Percentiles rank a stretch among this genome's conserved stretches.
Conservation (phyloP, 495 filamentous ascomycete genomes). For the Schizothecium vesticola region DNA sequence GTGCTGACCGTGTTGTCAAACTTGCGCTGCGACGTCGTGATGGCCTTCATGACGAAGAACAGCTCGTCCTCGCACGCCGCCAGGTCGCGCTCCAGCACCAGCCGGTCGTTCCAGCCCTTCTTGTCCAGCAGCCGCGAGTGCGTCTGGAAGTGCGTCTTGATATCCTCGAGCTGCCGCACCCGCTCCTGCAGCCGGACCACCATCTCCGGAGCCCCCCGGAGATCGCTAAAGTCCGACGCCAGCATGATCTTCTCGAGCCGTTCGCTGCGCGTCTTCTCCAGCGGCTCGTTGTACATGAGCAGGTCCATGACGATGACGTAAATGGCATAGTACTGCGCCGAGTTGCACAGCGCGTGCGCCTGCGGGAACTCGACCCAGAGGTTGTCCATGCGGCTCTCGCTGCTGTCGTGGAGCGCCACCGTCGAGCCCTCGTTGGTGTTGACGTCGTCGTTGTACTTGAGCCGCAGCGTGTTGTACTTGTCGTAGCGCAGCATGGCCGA, state of each 20-base stretch:
- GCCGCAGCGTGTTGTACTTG: conserved; percentile 93
- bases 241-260: conserved; percentile 97
- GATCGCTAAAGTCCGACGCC: conserved; percentile 97
- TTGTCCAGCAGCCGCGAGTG: conserved; percentile 83
- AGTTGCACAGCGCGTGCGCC: conserved; percentile 88
- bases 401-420: conserved; percentile 42
- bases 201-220: conserved; percentile 90
- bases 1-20: conserved; percentile 68
- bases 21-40: conserved; percentile 90
- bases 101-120: conserved; percentile 84
- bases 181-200: conserved; percentile 84
- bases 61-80: conserved; percentile 89
- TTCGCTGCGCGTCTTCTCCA: conserved; percentile 92
- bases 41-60: conserved; percentile 99
- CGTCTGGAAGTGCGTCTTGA: conserved; percentile 93
- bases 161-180: conserved; percentile 90
- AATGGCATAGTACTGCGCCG: conserved; percentile 91
- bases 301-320: conserved; percentile 96
- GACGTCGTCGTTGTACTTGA: conserved; percentile 97
- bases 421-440: conserved; percentile 49
- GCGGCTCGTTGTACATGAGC: conserved; percentile 87
- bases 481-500: conserved; percentile 91
- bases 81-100: conserved; percentile 81
- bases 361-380: conserved; percentile 95
- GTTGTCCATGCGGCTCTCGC: conserved; percentile 82